Base-by-base conservation (phyloP, 306 rosid genomes). In the Delonix regia region DNA sequence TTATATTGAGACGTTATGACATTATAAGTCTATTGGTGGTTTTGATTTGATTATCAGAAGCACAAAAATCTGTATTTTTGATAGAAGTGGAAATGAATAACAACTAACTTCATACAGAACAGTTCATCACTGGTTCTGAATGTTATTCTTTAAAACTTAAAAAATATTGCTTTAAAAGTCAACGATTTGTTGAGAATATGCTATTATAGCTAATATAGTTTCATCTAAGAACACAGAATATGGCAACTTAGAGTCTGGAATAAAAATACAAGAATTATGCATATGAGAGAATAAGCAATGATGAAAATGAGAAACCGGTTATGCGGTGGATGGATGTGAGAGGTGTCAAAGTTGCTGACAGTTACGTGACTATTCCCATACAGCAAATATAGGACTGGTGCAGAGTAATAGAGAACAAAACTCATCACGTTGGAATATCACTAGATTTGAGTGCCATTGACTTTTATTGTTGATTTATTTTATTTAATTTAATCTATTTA, bases 21-120 rank as follows among this genome's bases (percentile, higher is more conserved):
- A 38, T 69, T 63, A 11, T 55, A 39, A 42, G 7, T n/a, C 14
- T 27, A 48, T 34, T 44, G 19, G 25, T 72, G 71, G 56, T 67
- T 74, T 36, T 16, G 45, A 69, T 69, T 39, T 16, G 53, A 69
- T 61, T 12, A 72, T 77, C 21, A 38, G 22, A 33, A 68, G 60
- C 66, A 52, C 25, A 62, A 61, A 79, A 34, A 25, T 56, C 36
- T 33, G 52, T 61, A 44, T 53, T 66, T 38, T 78, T 39, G 77
- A 69, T 67, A 76, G 16, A 41, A 66, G 13, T 38, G 16, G 21
- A 18, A 45, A n/a, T 33, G 47, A 65, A 42, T 47, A 47, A 28
- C 13, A 44, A 59, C 13, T 68, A 48, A 30, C 68, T 66, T 47
- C 5, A 30, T 63, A 21, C 22, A 11, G 44, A 27, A 25, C 30